These are phyloP conservation scores for Sphagnum magellanicum DNA, from an alignment of 228 moss, liverwort and hornwort genomes.

Conservation along the genomic window DNA sequence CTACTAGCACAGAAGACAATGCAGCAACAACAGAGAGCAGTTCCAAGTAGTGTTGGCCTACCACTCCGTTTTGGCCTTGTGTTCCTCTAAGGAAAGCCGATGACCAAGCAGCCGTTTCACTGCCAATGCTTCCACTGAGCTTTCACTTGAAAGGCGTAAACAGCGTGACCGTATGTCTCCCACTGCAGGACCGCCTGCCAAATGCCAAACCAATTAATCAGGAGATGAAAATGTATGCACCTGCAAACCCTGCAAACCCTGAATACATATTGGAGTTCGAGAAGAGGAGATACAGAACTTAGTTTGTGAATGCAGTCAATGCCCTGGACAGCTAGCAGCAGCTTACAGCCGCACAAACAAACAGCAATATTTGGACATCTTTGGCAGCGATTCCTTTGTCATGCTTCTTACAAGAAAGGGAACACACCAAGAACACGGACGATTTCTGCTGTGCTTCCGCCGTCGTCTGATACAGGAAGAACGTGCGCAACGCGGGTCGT, in stretches of 20 bases:
- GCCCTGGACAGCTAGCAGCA: too few relatives aligned
- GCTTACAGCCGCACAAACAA: too few relatives aligned
- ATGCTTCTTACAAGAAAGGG: too few relatives aligned
- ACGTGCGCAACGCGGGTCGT: slow-evolving; percentile 96
- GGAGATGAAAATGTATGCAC: too few relatives aligned
- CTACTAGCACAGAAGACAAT: background rate
- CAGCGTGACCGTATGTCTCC: slow-evolving; percentile 99
- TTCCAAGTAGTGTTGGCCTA: slow-evolving; percentile 18
- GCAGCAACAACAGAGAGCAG: background rate
- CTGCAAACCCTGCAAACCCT: too few relatives aligned
- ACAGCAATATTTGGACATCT: too few relatives aligned
- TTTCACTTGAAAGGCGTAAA: slow-evolving; percentile 87
- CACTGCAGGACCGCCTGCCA: slow-evolving; percentile 91
- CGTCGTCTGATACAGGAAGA: slow-evolving; percentile 94
- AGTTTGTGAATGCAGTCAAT: too few relatives aligned
- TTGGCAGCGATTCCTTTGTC: too few relatives aligned
- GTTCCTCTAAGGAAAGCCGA: slow-evolving; percentile 69
- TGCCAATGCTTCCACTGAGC: slow-evolving; percentile 81
- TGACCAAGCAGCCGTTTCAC: slow-evolving; percentile 90
- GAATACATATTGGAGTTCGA: too few relatives aligned
- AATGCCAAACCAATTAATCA: background rate
- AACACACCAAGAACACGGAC: slow-evolving; percentile 87
- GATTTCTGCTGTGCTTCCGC: slow-evolving; percentile 98
- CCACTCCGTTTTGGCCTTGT: slow-evolving; percentile 89
- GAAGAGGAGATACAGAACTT: too few relatives aligned